These are phyloP conservation scores for Aspergillus bombycis DNA, from an alignment of 2,329 filamentous ascomycete genomes.

Conservation along the genomic window DNA sequence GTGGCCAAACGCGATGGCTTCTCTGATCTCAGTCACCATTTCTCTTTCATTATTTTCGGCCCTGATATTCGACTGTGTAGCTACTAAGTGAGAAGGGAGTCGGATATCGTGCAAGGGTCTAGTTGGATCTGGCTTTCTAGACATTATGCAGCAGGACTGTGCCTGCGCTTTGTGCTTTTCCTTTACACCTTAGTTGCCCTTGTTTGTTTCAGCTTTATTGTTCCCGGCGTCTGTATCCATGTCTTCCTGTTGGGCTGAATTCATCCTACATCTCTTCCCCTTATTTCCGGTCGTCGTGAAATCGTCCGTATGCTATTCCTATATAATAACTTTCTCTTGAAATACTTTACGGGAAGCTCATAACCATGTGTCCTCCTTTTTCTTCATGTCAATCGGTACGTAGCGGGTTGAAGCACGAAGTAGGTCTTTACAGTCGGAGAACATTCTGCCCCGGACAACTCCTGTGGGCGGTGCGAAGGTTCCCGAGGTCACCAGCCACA, in stretches of 20 bases:
- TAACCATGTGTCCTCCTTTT: neutral
- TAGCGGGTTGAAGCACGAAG: neutral
- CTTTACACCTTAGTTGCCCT: conserved; percentile 26
- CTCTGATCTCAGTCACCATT: conserved; percentile 12
- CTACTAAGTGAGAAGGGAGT: neutral
- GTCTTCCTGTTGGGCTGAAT: conserved; percentile 31
- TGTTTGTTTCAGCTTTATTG: conserved; percentile 33
- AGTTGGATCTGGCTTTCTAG: conserved; percentile 36
- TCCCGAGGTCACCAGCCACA: conserved; percentile 30
- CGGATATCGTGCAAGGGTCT: conserved; percentile 23
- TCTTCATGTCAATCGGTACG: conserved; percentile 4
- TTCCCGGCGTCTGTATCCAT: conserved; percentile 38
- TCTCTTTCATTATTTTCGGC: conserved; percentile 17
- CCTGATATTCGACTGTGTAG: conserved; percentile 11
- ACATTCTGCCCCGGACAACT: neutral
- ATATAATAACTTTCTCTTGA: conserved; percentile 36
- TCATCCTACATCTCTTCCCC: conserved; percentile 27
- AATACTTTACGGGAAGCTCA: conserved; percentile 13
- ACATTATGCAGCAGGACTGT: conserved; percentile 31
- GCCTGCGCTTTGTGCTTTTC: conserved; percentile 27
- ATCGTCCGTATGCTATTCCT: conserved; percentile 37
- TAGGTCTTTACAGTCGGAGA: neutral
- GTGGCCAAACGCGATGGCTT: neutral
- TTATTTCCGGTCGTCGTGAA: conserved; percentile 17
- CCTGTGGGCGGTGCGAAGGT: conserved; percentile 18